phyloP scores from a whole-genome alignment of 768 basidiomycete species.

The Gloeopeniophorella convolvens region DNA sequence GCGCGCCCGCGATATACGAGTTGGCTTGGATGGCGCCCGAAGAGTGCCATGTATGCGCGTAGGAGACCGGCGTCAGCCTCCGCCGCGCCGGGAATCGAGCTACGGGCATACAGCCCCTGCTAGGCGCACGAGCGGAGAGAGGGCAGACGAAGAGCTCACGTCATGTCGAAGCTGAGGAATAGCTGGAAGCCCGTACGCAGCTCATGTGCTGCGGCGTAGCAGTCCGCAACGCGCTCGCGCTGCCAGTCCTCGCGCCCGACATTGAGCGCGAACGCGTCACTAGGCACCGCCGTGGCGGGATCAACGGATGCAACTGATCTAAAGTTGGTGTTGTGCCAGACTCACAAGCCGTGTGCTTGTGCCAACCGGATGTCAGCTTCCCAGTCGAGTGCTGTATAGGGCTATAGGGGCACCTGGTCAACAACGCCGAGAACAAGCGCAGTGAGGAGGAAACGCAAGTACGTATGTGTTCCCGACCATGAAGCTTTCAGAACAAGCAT shows the following conservation, averaged over 20 bases:
- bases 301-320: neutral
- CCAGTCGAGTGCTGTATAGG: constrained; percentile 6
- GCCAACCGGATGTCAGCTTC: constrained; percentile 3
- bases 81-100: constrained; percentile 23
- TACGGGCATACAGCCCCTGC: constrained; percentile 21
- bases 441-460: neutral
- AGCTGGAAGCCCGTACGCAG: constrained; percentile 30
- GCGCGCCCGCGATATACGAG: constrained; percentile 27
- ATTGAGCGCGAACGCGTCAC: constrained; percentile 22
- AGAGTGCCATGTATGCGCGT: constrained; percentile 25
- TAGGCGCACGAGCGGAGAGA: neutral
- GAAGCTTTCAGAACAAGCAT: constrained; percentile 3
- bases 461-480: constrained; percentile 16
- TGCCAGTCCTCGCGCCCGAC: constrained; percentile 26
- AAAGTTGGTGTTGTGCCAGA: neutral
- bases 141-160: constrained; percentile 24
- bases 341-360: constrained; percentile 14
- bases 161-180: constrained; percentile 36
- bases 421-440: neutral
- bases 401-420: neutral
- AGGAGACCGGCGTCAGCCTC: constrained; percentile 21
- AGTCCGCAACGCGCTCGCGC: constrained; percentile 18
- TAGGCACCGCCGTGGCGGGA: too few relatives aligned
- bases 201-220: too few relatives aligned
- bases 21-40: constrained; percentile 29